A percentile compares a stretch with the other conserved stretches of the same genome.
Evolutionary conservation across 371 early-diverging fungal genomes (phyloP).

Genomic region (Ordospora pajunii): DNA sequence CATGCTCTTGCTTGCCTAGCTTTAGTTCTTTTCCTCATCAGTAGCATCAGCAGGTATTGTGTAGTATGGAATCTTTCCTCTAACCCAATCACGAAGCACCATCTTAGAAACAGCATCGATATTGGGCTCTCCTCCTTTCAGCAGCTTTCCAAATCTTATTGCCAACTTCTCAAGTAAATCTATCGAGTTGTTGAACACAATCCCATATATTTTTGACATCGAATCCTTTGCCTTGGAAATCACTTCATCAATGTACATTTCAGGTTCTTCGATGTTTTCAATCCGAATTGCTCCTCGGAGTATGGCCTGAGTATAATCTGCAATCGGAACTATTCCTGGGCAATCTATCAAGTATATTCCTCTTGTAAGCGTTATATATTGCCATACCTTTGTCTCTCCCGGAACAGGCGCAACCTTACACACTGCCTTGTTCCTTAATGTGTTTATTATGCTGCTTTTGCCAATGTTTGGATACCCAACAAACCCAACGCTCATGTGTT

Average conservation of each 20-base stretch:
- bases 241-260: constrained; percentile 77
- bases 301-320: constrained; percentile 79
- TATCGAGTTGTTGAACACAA: constrained; percentile 69
- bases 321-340: constrained; percentile 89
- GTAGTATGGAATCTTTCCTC: constrained; percentile 93
- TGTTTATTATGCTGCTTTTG: constrained; percentile 89
- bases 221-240: constrained; percentile 77
- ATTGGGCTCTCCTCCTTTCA: constrained; percentile 92
- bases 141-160: constrained; percentile 74
- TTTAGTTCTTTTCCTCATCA: constrained; percentile 55
- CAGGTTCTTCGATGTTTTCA: constrained; percentile 81
- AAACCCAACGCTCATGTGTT: constrained; percentile 67
- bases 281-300: constrained; percentile 92
- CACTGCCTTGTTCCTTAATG: constrained; percentile 82
- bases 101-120: constrained; percentile 80
- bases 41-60: constrained; percentile 68
- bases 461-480: constrained; percentile 62
- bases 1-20: not conserved
- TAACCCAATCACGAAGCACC: constrained; percentile 93
- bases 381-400: constrained; percentile 99
- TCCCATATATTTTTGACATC: constrained; percentile 74
- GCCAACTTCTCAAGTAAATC: constrained; percentile 83
- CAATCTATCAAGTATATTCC: constrained; percentile 96
- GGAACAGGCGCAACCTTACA: constrained; percentile 96
- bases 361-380: constrained; percentile 94